Evolutionary conservation across 2,329 filamentous ascomycete genomes (phyloP).

Genomic region (Onygenales sp.): DNA sequence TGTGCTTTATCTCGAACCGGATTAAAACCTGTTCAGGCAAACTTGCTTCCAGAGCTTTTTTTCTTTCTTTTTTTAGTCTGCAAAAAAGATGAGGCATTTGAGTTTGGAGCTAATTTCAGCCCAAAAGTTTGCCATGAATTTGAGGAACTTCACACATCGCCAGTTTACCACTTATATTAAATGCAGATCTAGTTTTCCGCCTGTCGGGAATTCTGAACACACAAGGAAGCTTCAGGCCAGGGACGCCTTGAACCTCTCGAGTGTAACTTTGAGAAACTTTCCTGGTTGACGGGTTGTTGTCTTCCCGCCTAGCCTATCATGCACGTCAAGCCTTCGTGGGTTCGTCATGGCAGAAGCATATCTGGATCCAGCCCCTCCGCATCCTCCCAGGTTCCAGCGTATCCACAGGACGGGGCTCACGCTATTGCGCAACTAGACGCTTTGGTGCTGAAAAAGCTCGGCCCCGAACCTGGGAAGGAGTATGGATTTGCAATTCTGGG

Average conservation of each 20-base stretch:
- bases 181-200: not conserved
- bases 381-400: not conserved
- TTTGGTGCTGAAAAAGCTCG: not conserved
- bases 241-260: not conserved
- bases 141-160: not conserved
- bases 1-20: not conserved
- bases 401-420: slow-evolving; percentile 1
- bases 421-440: slow-evolving; percentile 2
- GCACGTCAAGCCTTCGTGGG: not conserved
- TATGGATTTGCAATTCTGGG: not conserved
- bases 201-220: too few species aligned
- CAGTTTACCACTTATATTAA: not conserved
- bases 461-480: not conserved
- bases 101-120: not conserved
- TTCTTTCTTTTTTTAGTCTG: not conserved
- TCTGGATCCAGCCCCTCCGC: not conserved
- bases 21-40: not conserved
- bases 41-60: not conserved
- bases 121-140: not conserved
- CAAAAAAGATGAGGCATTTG: not conserved
- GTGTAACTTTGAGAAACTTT: not conserved
- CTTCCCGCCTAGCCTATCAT: not conserved
- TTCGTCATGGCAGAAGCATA: not conserved
- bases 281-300: not conserved
- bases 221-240: not conserved